phyloP scores from a whole-genome alignment of 257 asterid species.

The Hygrophila difformis region DNA sequence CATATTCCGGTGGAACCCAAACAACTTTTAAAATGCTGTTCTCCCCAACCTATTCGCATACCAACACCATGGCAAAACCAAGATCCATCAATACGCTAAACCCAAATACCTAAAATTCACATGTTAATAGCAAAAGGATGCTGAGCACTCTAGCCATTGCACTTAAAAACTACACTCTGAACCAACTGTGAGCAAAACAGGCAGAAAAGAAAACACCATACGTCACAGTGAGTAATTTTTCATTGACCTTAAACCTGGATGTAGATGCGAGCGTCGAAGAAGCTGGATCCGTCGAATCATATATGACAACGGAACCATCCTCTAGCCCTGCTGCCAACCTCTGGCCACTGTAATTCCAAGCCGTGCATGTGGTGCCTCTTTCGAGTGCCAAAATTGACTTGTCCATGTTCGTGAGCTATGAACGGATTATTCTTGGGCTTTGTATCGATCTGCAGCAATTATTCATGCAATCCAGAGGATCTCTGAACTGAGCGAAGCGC shows the following conservation, averaged over 20 bases:
- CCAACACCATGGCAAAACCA: slow-evolving; percentile 13
- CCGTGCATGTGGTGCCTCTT: slow-evolving; percentile 55
- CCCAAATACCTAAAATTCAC: slow-evolving; percentile 33
- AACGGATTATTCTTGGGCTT: too few relatives aligned
- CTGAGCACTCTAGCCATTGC: slow-evolving; percentile 3
- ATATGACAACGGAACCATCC: slow-evolving; percentile 50
- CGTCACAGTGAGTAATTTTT: too few relatives aligned
- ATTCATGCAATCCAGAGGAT: too few relatives aligned
- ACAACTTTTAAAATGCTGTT: slow-evolving; percentile 55
- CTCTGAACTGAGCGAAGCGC: too few relatives aligned
- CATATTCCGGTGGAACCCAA: slow-evolving; percentile 84
- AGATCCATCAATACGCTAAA: too few relatives aligned
- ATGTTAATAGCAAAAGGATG: background rate
- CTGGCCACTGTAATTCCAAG: slow-evolving; percentile 81
- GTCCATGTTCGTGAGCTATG: slow-evolving; percentile 64
- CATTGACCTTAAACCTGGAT: slow-evolving; percentile 48
- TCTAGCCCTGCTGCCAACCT: slow-evolving; percentile 60
- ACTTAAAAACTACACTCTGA: slow-evolving; percentile 6
- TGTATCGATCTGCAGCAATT: too few relatives aligned
- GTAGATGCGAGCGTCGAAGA: slow-evolving; percentile 46
- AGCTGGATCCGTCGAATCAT: slow-evolving; percentile 57
- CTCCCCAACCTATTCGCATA: slow-evolving; percentile 38
- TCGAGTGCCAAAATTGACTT: slow-evolving; percentile 41
- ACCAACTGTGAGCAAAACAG: background rate
- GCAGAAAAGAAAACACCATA: too few relatives aligned